A percentile compares a stretch with the other conserved stretches of the same genome.
Evolutionary conservation across 352 stramenopile genomes (phyloP).

Genomic region (Phytophthora quininea): DNA sequence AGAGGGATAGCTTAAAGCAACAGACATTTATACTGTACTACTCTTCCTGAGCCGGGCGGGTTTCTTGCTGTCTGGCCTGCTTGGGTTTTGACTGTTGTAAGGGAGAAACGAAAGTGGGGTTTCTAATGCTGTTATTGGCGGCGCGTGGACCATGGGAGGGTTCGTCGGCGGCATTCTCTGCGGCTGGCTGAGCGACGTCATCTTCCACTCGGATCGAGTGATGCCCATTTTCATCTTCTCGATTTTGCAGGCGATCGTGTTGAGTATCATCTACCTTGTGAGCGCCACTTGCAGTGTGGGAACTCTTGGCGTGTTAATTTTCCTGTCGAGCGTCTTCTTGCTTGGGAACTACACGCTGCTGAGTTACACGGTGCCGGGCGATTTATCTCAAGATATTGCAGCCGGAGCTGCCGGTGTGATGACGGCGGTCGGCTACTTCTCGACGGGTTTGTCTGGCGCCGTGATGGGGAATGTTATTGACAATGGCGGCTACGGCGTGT

Average conservation of each 20-base stretch:
- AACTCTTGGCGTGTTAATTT: conserved; percentile 60
- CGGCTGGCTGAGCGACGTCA: conserved; percentile 70
- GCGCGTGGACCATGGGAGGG: conserved; percentile 76
- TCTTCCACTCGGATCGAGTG: conserved; percentile 72
- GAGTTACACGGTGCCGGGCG: conserved; percentile 75
- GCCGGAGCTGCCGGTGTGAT: conserved; percentile 69
- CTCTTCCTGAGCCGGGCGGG: conserved; percentile 66
- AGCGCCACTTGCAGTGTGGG: conserved; percentile 56
- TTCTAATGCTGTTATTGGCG: conserved; percentile 63
- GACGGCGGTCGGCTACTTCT: conserved; percentile 71
- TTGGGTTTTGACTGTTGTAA: too few relatives aligned
- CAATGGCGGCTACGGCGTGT: conserved; percentile 47
- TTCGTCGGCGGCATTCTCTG: conserved; percentile 76
- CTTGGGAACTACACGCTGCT: conserved; percentile 79
- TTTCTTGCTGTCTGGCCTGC: too few relatives aligned
- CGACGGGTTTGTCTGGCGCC: conserved; percentile 63
- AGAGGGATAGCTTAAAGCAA: too few relatives aligned
- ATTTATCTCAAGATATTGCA: conserved; percentile 74
- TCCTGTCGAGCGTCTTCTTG: conserved; percentile 72
- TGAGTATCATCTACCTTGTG: conserved; percentile 62
- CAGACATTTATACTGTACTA: too few relatives aligned
- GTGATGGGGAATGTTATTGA: conserved; percentile 73
- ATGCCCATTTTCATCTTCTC: conserved; percentile 82
- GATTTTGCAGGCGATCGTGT: conserved; percentile 56
- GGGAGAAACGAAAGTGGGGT: too few relatives aligned